phyloP scores from a whole-genome alignment of 257 asterid species.

The Avicennia marina region DNA sequence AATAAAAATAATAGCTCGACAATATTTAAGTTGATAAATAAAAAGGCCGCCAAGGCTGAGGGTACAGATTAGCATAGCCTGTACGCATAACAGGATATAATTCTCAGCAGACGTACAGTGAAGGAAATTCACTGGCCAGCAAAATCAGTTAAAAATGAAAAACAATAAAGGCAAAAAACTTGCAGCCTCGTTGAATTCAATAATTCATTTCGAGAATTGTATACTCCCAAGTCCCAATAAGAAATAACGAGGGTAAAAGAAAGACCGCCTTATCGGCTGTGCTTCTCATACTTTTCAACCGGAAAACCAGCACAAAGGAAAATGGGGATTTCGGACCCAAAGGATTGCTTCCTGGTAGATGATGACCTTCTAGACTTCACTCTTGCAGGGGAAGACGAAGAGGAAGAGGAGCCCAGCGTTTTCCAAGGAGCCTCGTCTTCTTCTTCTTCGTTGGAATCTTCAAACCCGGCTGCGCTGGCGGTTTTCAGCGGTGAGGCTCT shows the following conservation, averaged over 20 bases:
- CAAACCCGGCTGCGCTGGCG: constrained; percentile 14
- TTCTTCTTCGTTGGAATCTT: constrained; percentile 18
- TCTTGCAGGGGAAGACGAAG: constrained; percentile 47
- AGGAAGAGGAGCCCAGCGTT: constrained; percentile 20
- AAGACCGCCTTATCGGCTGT: too few relatives aligned
- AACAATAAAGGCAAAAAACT: too few relatives aligned
- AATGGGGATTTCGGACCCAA: constrained; percentile 51
- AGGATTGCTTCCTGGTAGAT: constrained; percentile 36
- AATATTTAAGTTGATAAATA: too few relatives aligned
- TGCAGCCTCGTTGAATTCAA: too few relatives aligned
- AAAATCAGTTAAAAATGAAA: too few relatives aligned
- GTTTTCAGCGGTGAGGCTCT: constrained; percentile 16
- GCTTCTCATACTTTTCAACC: too few relatives aligned
- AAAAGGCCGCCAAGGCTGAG: not conserved
- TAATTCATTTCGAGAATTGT: too few relatives aligned
- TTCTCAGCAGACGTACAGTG: not conserved
- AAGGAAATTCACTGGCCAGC: constrained; percentile 3
- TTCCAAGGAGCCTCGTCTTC: constrained; percentile 23
- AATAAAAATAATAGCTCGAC: too few relatives aligned
- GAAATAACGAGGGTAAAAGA: too few relatives aligned
- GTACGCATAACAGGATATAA: constrained; percentile 26
- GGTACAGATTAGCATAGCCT: constrained; percentile 10
- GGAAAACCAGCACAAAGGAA: too few relatives aligned
- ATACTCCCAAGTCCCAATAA: too few relatives aligned
- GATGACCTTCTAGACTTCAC: constrained; percentile 71